Conservation (phyloP, 225 moss, liverwort and hornwort species). For the Marchantia paleacea region DNA sequence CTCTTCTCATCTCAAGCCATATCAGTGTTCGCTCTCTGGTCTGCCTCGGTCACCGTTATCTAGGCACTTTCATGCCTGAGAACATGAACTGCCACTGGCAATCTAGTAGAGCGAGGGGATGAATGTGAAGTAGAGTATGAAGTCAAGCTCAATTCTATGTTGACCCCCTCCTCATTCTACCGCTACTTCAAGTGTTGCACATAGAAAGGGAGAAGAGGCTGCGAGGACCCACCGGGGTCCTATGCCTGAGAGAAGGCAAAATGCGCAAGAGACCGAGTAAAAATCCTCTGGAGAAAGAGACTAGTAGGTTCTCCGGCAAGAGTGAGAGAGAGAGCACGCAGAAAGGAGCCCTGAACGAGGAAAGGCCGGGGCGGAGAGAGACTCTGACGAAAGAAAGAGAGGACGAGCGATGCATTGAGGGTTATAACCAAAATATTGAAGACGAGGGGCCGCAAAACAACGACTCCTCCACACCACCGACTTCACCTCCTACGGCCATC, state of each 20-base stretch:
- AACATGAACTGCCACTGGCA: neutral
- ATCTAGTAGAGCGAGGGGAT: neutral
- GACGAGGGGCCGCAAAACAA: neutral
- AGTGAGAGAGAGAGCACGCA: neutral
- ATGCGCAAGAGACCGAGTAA: neutral
- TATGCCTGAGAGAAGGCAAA: neutral
- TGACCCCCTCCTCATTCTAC: too few species aligned
- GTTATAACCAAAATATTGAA: neutral
- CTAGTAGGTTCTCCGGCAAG: neutral
- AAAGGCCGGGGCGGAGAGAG: neutral
- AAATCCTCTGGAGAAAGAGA: neutral
- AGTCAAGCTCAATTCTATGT: too few species aligned
- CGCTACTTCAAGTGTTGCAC: too few species aligned
- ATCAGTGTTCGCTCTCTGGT: neutral
- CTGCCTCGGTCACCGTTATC: neutral
- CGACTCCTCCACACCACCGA: neutral
- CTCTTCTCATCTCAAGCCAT: constrained; percentile 14
- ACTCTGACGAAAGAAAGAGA: constrained; percentile 18
- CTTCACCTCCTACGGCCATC: neutral
- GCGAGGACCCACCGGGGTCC: constrained; percentile 11
- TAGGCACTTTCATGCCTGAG: neutral
- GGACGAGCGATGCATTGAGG: neutral
- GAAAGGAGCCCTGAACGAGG: neutral
- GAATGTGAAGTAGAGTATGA: too few species aligned
- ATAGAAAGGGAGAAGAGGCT: neutral